Percentiles rank a stretch among this genome's conserved stretches.
These are phyloP conservation scores for Pichia inconspicua DNA, from an alignment of 1,139 yeast genomes.

Conservation along the genomic window DNA sequence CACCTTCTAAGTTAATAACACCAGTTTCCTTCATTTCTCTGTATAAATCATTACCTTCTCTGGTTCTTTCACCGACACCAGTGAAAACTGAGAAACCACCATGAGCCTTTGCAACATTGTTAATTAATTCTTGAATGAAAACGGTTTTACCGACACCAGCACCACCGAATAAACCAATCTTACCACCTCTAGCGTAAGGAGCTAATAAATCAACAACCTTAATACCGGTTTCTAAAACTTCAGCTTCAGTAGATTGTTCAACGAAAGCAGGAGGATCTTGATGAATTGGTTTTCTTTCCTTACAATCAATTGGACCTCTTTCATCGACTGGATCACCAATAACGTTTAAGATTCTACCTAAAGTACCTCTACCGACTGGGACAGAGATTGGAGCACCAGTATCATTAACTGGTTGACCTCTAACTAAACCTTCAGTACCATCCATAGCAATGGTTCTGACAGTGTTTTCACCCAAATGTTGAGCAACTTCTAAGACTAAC, in stretches of 20 bases:
- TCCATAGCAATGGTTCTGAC: constrained; percentile 99
- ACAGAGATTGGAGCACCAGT: constrained; percentile 98
- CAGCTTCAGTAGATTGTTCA: constrained; percentile 96
- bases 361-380: constrained; percentile 98
- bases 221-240: constrained; percentile 98
- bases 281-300: constrained; percentile 94
- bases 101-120: constrained; percentile 99
- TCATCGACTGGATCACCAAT: constrained; percentile 99
- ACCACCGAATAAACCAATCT: constrained; percentile 99
- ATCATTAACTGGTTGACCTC: constrained; percentile 88
- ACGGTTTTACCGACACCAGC: constrained; percentile 99
- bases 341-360: constrained; percentile 98
- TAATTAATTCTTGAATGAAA: constrained; percentile 98
- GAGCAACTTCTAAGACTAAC: constrained; percentile 96
- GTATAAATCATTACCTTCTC: constrained; percentile 99
- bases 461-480: constrained; percentile 99
- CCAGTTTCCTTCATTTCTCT: constrained; percentile 99
- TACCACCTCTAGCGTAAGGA: constrained; percentile 99
- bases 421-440: constrained; percentile 99
- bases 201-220: constrained; percentile 99
- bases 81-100: constrained; percentile 99
- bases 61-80: constrained; percentile 99
- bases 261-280: constrained; percentile 94
- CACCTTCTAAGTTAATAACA: constrained; percentile 99
- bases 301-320: constrained; percentile 95